Percentiles rank a stretch among this genome's conserved stretches.
These are phyloP conservation scores for Brettanomyces naardenensis DNA, from an alignment of 805 yeast genomes.

Conservation along the genomic window DNA sequence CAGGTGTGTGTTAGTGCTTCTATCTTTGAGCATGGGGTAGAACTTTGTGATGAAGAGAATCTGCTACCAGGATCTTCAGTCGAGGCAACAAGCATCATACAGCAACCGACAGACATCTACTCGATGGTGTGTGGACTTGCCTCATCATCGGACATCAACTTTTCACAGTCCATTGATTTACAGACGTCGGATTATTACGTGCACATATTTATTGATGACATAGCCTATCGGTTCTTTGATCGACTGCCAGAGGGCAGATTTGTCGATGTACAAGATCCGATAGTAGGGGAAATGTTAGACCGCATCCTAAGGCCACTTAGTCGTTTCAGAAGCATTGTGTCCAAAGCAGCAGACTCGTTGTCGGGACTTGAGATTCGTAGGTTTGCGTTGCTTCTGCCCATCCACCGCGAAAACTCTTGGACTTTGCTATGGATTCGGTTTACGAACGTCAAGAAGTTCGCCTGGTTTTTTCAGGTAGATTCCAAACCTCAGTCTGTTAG, in stretches of 20 bases:
- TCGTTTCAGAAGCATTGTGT: background rate
- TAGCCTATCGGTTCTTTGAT: constrained; percentile 4
- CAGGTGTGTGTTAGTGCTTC: background rate
- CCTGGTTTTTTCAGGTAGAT: constrained; percentile 18
- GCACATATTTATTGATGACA: constrained; percentile 5
- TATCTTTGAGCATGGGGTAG: background rate
- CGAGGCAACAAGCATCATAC: background rate
- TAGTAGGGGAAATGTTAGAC: background rate
- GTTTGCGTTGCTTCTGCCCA: constrained; percentile 14
- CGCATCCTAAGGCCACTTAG: background rate
- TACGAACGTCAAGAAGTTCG: constrained; percentile 8
- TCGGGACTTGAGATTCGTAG: constrained; percentile 5
- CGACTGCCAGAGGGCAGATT: background rate
- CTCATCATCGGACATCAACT: background rate
- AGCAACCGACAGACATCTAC: background rate
- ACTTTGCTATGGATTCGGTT: constrained; percentile 21
- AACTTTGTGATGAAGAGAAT: background rate
- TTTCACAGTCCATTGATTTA: background rate
- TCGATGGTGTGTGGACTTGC: background rate
- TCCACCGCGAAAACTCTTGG: constrained; percentile 16
- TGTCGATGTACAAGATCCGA: background rate
- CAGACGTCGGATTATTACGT: background rate
- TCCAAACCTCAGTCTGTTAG: constrained; percentile 12
- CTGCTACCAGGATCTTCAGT: too few species aligned
- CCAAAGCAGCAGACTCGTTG: background rate